A percentile compares a stretch with the other conserved stretches of the same genome.
phyloP scores from a whole-genome alignment of 2,329 filamentous ascomycete species.

The Botrytis paeoniae region DNA sequence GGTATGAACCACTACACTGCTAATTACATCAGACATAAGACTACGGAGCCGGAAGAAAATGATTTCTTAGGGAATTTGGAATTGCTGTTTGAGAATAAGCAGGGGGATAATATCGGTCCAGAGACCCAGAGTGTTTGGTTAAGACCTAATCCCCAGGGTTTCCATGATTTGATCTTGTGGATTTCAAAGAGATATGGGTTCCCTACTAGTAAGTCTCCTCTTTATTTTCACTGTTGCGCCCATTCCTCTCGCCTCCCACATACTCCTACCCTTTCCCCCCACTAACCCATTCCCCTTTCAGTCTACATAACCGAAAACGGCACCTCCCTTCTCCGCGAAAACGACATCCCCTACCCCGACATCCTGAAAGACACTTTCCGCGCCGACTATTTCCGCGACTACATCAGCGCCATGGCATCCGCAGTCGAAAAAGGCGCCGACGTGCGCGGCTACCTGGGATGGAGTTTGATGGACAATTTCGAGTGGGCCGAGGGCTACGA shows the following conservation, averaged over 20 bases:
- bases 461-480: slow-evolving; percentile 72
- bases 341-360: slow-evolving; percentile 65
- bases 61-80: slow-evolving; percentile 78
- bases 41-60: slow-evolving; percentile 55
- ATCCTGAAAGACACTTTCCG: slow-evolving; percentile 81
- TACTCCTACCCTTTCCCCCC: no score
- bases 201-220: slow-evolving; percentile 8
- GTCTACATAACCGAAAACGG: slow-evolving; percentile 83
- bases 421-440: slow-evolving; percentile 75
- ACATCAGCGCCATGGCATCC: slow-evolving; percentile 73
- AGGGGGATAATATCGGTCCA: slow-evolving; percentile 70
- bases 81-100: slow-evolving; percentile 66
- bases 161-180: slow-evolving; percentile 75
- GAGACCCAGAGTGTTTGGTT: slow-evolving; percentile 84
- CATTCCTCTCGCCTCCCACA: no score
- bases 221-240: no score
- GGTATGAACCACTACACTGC: slow-evolving; percentile 94
- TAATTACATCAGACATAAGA: slow-evolving; percentile 77
- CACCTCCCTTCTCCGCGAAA: slow-evolving; percentile 80
- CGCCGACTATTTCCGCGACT: slow-evolving; percentile 72
- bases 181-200: slow-evolving; percentile 69
- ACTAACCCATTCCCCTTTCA: neutral
- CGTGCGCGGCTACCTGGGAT: slow-evolving; percentile 77
- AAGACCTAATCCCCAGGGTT: slow-evolving; percentile 70
- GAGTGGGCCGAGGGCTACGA: slow-evolving; percentile 75